Conservation (phyloP, 129 eudicot genomes). For the Tagetes erecta region DNA sequence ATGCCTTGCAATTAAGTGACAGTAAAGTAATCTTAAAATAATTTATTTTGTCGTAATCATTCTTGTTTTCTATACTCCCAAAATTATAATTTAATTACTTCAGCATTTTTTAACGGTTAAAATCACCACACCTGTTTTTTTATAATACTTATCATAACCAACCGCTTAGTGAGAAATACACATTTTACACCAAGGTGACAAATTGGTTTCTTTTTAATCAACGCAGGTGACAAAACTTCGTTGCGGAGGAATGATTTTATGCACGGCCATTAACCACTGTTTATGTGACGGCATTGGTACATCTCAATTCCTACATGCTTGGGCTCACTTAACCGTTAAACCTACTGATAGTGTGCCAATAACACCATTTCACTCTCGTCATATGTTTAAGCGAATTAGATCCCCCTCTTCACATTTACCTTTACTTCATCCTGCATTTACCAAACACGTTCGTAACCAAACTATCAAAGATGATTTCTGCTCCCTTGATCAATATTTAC, state of each 20-base stretch:
- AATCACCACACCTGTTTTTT: too few relatives aligned
- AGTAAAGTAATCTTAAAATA: too few relatives aligned
- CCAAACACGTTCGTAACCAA: not conserved
- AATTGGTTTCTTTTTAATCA: too few relatives aligned
- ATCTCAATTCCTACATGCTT: conserved; percentile 82
- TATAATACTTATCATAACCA: too few relatives aligned
- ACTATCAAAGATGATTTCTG: not conserved
- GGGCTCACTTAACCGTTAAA: conserved; percentile 68
- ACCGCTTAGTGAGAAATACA: too few relatives aligned
- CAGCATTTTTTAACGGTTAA: too few relatives aligned
- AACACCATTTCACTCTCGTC: conserved; percentile 73
- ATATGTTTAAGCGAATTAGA: conserved; percentile 54
- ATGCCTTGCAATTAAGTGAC: too few relatives aligned
- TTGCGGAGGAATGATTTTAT: conserved; percentile 80
- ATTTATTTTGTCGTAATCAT: too few relatives aligned
- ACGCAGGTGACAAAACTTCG: conserved; percentile 76
- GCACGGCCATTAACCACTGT: conserved; percentile 82
- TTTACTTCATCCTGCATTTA: conserved; percentile 47
- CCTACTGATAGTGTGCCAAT: conserved; percentile 38
- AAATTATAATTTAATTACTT: too few relatives aligned
- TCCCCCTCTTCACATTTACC: conserved; percentile 45
- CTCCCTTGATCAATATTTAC: conserved; percentile 46
- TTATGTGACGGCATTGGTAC: conserved; percentile 92
- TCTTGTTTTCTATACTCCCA: too few relatives aligned
- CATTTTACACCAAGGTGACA: too few relatives aligned